Base-by-base conservation (phyloP, 371 early-diverging fungal species). In the Mucor lusitanicus region DNA sequence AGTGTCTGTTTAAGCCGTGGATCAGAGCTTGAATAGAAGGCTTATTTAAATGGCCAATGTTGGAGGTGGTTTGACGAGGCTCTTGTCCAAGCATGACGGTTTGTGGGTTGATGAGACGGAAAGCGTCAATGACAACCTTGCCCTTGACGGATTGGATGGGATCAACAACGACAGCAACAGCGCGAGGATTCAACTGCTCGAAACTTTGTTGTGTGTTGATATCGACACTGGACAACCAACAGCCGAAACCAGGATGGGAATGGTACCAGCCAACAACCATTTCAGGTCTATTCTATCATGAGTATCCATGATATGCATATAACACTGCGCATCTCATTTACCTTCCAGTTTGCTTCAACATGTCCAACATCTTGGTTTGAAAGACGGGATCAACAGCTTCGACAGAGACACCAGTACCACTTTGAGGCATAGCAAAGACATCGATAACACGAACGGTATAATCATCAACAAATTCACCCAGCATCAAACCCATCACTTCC, bases 201-300 rank as follows among this genome's bases (percentile, higher is more conserved):
- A 99, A 99, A 71, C 91, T 92, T 90, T 96, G 95, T 80, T 99
- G 99, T 58, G 99, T 99, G 81, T 97, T 97, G 50, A 99, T 95
- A 84, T 99, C 99, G 17, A 99, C 99, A 71, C 95, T 97, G 15
- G 99, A 98, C 30, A 99, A 90, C 99, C 99, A 99, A 87, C 99
- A 99, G 23, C 99, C 99, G 77, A 99, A 99, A 61, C 99, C 99
- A 30, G 99, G 99, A 83, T 99, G 99, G 61, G 99, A 98, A 87
- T 99, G 99, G 80, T 99, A 99, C 99, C 99, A 99, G 19, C 99
- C 99, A 21, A 99, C 99, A n/a, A 99, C 99, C 87, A 95, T 96
- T 79, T 99, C 99, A 19, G 96, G 95, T 74, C 99, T 95, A 70
- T 15, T 19, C 58, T 27, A 37, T 33, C 53, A 27, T 53, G 3